A percentile compares a stretch with the other conserved stretches of the same genome.
phyloP scores from a whole-genome alignment of 1,139 yeast species.

The Wickerhamomyces sp. region DNA sequence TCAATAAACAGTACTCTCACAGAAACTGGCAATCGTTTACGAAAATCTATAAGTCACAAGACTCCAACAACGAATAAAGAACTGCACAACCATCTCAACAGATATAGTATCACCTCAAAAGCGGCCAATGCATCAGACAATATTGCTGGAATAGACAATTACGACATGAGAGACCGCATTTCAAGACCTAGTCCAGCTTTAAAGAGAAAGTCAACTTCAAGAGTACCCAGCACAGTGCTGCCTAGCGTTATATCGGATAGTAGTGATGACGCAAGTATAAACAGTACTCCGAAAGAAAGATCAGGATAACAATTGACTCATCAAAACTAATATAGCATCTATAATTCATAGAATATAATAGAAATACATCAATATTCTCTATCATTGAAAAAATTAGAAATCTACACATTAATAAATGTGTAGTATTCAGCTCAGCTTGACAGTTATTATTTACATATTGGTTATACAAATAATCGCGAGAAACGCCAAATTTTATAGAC shows the following conservation, averaged over 20 bases:
- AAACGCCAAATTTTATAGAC: not conserved
- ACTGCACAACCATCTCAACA: conserved; percentile 28
- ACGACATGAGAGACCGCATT: conserved; percentile 10
- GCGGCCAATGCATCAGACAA: conserved; percentile 39
- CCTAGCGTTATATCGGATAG: not conserved
- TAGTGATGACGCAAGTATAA: not conserved
- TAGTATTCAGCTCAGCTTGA: too few relatives aligned
- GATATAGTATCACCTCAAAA: conserved; percentile 33
- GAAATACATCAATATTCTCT: too few relatives aligned
- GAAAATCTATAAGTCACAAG: conserved; percentile 18
- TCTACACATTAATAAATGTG: not conserved
- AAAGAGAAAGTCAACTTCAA: not conserved
- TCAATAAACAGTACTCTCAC: not conserved
- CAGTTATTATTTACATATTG: too few relatives aligned
- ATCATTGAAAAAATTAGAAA: too few relatives aligned
- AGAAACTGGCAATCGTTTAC: conserved; percentile 13
- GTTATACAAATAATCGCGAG: not conserved
- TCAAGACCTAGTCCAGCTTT: conserved; percentile 8
- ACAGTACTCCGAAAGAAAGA: not conserved
- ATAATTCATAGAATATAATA: too few relatives aligned
- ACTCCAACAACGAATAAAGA: conserved; percentile 24
- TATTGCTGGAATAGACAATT: conserved; percentile 36
- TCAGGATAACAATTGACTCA: not conserved
- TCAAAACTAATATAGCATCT: too few relatives aligned
- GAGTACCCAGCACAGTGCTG: not conserved